These are phyloP conservation scores for Stereocaulon alpinum DNA, from an alignment of 495 filamentous ascomycete species.

Conservation along the genomic window DNA sequence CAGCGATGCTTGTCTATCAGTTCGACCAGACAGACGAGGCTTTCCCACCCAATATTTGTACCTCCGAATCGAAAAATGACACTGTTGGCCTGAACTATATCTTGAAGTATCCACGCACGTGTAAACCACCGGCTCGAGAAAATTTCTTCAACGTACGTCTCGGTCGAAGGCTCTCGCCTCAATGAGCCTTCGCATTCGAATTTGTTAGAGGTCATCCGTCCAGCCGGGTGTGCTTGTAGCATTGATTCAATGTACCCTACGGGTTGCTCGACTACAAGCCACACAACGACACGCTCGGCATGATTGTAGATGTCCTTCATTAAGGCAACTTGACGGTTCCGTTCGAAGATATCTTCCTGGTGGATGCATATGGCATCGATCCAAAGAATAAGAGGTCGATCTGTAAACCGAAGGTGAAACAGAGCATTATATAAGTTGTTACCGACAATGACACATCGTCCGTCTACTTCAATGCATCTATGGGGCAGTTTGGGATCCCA, in stretches of 20 bases:
- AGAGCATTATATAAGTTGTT: too few relatives aligned
- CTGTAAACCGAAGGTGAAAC: neutral
- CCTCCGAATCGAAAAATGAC: neutral
- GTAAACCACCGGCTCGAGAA: neutral
- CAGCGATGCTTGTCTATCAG: too few relatives aligned
- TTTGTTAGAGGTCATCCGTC: neutral
- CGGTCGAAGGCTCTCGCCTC: neutral
- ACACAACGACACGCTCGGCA: slow-evolving; percentile 25
- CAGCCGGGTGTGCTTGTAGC: neutral
- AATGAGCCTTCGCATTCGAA: neutral
- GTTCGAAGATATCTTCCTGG: slow-evolving; percentile 21
- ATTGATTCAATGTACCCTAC: neutral
- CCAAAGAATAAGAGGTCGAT: neutral
- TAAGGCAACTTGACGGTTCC: slow-evolving; percentile 21
- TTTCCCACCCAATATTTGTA: neutral
- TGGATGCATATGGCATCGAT: slow-evolving; percentile 27
- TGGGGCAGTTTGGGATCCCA: too few relatives aligned
- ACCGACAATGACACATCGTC: too few relatives aligned
- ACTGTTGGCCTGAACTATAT: neutral
- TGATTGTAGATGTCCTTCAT: slow-evolving; percentile 26
- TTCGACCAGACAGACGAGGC: neutral
- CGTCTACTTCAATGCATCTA: too few relatives aligned
- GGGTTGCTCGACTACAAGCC: slow-evolving; percentile 18
- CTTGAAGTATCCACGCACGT: neutral
- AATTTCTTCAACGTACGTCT: neutral